Evolutionary conservation across 2,329 filamentous ascomycete species (phyloP).

Genomic region (Fusarium verticillioides): DNA sequence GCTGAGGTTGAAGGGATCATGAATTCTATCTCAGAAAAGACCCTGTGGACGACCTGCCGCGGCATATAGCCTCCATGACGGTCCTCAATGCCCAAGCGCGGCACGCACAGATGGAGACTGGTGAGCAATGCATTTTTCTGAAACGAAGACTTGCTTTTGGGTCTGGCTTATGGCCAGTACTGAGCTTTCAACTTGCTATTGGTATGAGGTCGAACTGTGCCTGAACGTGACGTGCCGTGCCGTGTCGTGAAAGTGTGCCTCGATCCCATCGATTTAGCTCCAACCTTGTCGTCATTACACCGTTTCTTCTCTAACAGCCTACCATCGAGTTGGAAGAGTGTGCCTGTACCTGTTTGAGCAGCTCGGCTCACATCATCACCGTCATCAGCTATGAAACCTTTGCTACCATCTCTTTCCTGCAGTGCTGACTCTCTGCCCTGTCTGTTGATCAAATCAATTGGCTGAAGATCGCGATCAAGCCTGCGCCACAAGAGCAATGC

Average conservation of each 20-base stretch:
- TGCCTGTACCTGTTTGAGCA: neutral
- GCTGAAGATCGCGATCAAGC: conserved; percentile 7
- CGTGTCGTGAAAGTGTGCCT: conserved; percentile 22
- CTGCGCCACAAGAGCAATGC: conserved; percentile 26
- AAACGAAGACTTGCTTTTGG: neutral
- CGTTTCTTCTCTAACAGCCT: neutral
- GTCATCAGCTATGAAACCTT: conserved; percentile 3
- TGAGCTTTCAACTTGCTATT: neutral
- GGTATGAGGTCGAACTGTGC: neutral
- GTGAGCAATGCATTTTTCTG: conserved; percentile 1
- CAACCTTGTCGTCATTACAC: conserved; percentile 25
- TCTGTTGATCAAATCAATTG: conserved; percentile 19
- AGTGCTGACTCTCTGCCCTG: neutral
- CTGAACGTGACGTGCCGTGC: conserved; percentile 26
- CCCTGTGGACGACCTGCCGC: conserved; percentile 14
- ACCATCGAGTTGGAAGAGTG: neutral
- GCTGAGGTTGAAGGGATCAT: conserved; percentile 29
- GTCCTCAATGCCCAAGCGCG: conserved; percentile 17
- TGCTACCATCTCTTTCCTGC: conserved; percentile 1
- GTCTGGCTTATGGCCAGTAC: neutral
- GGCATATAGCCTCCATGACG: conserved; percentile 12
- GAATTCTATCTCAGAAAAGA: conserved; percentile 10
- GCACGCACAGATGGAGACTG: conserved; percentile 21
- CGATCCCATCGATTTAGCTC: conserved; percentile 30
- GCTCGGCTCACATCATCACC: conserved; percentile 27